Evolutionary conservation across 345 rosid genomes (phyloP).

Genomic region (Pistacia vera): DNA sequence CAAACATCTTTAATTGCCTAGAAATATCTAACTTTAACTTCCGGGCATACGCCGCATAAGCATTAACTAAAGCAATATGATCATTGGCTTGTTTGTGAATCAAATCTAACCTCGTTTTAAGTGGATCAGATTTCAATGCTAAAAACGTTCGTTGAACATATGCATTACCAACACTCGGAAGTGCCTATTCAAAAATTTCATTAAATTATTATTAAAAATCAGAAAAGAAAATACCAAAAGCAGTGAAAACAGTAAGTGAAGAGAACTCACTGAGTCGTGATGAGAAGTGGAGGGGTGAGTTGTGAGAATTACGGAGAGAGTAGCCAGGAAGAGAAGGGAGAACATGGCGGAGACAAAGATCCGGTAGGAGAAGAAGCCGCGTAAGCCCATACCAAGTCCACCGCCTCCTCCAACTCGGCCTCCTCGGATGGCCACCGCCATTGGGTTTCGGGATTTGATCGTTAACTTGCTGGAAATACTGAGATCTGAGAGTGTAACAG

Average conservation of each 20-base stretch:
- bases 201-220: background rate
- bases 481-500: constrained; percentile 8
- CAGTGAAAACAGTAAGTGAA: background rate
- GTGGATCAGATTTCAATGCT: constrained; percentile 82
- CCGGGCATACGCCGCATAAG: constrained; percentile 93
- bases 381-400: constrained; percentile 48
- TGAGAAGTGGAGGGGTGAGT: constrained; percentile 45
- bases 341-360: constrained; percentile 86
- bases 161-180: constrained; percentile 59
- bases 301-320: constrained; percentile 75
- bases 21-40: constrained; percentile 88
- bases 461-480: background rate
- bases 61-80: constrained; percentile 73
- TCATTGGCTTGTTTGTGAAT: constrained; percentile 88
- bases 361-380: constrained; percentile 73
- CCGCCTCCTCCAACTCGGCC: constrained; percentile 59
- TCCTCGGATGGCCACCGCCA: constrained; percentile 86
- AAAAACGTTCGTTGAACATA: constrained; percentile 68
- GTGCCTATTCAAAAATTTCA: constrained; percentile 36
- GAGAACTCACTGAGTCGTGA: constrained; percentile 50
- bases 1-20: constrained; percentile 69
- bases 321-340: constrained; percentile 74
- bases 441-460: constrained; percentile 19
- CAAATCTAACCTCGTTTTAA: constrained; percentile 80
- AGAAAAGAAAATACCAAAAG: background rate